phyloP scores from a whole-genome alignment of 2,329 filamentous ascomycete species.

The Torrubiellomyces zombiae region DNA sequence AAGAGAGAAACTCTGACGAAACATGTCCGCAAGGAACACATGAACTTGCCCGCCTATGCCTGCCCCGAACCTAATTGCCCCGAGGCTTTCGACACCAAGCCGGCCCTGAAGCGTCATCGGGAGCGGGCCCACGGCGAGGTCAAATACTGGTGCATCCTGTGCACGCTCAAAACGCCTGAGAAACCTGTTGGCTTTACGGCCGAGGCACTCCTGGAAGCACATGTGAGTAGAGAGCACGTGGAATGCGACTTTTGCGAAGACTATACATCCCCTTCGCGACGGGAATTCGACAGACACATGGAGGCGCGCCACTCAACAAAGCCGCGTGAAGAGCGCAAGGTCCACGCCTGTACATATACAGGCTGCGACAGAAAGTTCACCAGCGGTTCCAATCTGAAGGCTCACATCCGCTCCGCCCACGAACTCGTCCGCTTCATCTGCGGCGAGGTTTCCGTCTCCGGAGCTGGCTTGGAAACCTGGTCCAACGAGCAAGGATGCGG shows the following conservation, averaged over 20 bases:
- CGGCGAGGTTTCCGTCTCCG: conserved; percentile 45
- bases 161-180: conserved; percentile 26
- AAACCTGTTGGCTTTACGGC: conserved; percentile 50
- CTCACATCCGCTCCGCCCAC: conserved; percentile 64
- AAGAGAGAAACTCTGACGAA: conserved; percentile 76
- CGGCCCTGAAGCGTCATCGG: conserved; percentile 54
- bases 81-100: conserved; percentile 56
- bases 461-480: conserved; percentile 46
- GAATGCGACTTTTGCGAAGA: conserved; percentile 64
- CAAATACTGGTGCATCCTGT: conserved; percentile 65
- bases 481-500: conserved; percentile 53
- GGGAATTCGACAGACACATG: conserved; percentile 58
- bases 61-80: conserved; percentile 48
- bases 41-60: conserved; percentile 52
- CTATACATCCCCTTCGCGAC: conserved; percentile 46
- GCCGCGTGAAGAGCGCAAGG: conserved; percentile 45
- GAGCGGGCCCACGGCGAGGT: conserved; percentile 52
- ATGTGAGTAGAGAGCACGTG: conserved; percentile 59
- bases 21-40: conserved; percentile 63
- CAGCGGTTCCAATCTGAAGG: conserved; percentile 64
- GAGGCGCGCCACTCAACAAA: conserved; percentile 58
- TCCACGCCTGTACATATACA: conserved; percentile 46
- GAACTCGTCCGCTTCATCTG: conserved; percentile 67
- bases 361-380: conserved; percentile 67
- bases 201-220: conserved; percentile 51